Evolutionary conservation across 768 basidiomycete species (phyloP).

Genomic region (Termitomyces sp.): DNA sequence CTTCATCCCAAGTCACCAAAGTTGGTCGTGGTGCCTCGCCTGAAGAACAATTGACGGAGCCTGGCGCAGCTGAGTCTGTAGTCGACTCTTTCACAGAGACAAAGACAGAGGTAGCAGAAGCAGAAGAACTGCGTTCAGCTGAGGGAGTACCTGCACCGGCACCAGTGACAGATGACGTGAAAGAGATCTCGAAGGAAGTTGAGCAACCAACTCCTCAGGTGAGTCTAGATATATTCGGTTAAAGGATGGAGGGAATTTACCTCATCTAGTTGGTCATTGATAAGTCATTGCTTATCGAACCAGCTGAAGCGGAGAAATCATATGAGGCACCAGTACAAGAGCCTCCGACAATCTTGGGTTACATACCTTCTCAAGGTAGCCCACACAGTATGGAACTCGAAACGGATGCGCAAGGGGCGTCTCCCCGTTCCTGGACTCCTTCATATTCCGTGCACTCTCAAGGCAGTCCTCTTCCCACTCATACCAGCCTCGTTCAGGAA

Average conservation of each 20-base stretch:
- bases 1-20: slow-evolving; percentile 49
- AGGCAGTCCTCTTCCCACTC: slow-evolving; percentile 22
- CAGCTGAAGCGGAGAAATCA: neutral
- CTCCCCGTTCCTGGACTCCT: slow-evolving; percentile 30
- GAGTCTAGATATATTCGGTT: neutral
- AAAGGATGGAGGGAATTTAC: neutral
- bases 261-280: slow-evolving; percentile 16
- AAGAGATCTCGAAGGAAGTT: slow-evolving; percentile 7
- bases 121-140: neutral
- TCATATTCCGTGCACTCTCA: slow-evolving; percentile 39
- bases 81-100: neutral
- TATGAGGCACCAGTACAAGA: neutral
- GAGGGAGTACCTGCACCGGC: neutral
- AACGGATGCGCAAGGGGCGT: slow-evolving; percentile 1
- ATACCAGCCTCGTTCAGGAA: slow-evolving; percentile 12
- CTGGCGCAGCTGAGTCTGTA: neutral
- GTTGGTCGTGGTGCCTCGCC: slow-evolving; percentile 23
- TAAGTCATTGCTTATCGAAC: slow-evolving; percentile 11
- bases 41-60: slow-evolving; percentile 12
- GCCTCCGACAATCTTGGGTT: slow-evolving; percentile 34
- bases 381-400: slow-evolving; percentile 10
- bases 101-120: neutral
- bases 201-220: slow-evolving; percentile 10
- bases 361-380: slow-evolving; percentile 31
- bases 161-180: neutral